A percentile compares a stretch with the other conserved stretches of the same genome.
Evolutionary conservation across 2,329 filamentous ascomycete species (phyloP).

Genomic region (Sordariomycetes sp.): DNA sequence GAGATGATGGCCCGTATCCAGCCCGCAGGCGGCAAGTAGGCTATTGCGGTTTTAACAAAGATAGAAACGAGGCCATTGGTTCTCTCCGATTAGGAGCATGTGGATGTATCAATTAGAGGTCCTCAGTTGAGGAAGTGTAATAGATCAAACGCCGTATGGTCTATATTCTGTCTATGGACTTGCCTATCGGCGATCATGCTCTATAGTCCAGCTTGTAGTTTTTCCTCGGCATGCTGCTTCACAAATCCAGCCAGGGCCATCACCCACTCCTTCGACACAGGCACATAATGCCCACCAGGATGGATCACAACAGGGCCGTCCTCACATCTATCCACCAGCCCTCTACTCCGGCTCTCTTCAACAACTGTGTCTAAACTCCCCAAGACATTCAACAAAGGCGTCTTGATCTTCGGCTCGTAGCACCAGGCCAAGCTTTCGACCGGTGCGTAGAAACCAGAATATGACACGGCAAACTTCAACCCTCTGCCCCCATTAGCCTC

Average conservation of each 20-base stretch:
- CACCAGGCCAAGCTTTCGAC: constrained; percentile 50
- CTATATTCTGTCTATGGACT: constrained; percentile 1
- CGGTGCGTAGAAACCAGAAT: constrained; percentile 67
- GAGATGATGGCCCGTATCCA: constrained; percentile 99
- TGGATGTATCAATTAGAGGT: constrained; percentile 7
- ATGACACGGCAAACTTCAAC: constrained; percentile 65
- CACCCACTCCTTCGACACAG: constrained; percentile 72
- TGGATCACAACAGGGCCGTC: constrained; percentile 53
- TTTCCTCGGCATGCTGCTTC: constrained; percentile 23
- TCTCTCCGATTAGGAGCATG: neutral
- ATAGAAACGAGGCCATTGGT: neutral
- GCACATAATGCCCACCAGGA: constrained; percentile 86
- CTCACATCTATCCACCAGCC: constrained; percentile 56
- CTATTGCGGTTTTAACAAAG: neutral
- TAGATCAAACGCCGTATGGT: neutral
- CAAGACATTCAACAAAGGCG: constrained; percentile 72
- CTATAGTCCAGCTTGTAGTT: constrained; percentile 15
- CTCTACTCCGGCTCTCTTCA: constrained; percentile 62
- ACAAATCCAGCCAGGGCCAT: constrained; percentile 70
- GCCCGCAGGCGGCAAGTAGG: constrained; percentile 39
- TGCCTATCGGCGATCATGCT: neutral
- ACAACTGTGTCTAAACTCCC: constrained; percentile 84
- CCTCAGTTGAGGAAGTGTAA: constrained; percentile 1
- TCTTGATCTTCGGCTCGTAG: constrained; percentile 66
- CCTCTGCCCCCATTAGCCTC: constrained; percentile 35